Conservation (phyloP, 1,284 basidiomycete species). For the Leucoagaricus sp. region DNA sequence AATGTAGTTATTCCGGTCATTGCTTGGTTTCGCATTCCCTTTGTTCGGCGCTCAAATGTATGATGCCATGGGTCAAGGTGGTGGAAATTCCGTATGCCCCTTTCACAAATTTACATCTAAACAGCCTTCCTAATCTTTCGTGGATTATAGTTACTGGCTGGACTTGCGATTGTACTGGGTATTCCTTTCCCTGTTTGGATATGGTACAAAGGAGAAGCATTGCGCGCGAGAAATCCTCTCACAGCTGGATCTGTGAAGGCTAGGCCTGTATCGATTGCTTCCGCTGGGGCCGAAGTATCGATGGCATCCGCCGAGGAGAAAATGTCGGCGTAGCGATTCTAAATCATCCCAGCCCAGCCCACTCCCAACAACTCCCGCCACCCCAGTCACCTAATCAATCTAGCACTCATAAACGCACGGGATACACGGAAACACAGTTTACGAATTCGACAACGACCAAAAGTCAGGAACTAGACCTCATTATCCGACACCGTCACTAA, state of each 20-base stretch:
- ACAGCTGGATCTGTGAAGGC: slow-evolving; percentile 15
- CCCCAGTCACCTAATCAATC: too few relatives aligned
- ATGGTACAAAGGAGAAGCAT: slow-evolving; percentile 57
- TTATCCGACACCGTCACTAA: too few relatives aligned
- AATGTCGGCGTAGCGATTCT: too few relatives aligned
- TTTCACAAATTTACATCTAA: background rate
- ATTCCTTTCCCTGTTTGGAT: slow-evolving; percentile 70
- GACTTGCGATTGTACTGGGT: slow-evolving; percentile 47
- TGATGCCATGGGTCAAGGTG: slow-evolving; percentile 58
- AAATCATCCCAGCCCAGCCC: too few relatives aligned
- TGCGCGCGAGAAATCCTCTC: slow-evolving; percentile 32
- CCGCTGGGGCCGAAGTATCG: too few relatives aligned
- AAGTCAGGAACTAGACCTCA: too few relatives aligned
- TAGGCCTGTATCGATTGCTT: background rate
- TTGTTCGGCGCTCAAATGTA: slow-evolving; percentile 74
- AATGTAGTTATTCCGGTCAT: slow-evolving; percentile 61
- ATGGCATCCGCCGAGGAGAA: too few relatives aligned
- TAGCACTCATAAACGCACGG: too few relatives aligned
- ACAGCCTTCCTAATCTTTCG: slow-evolving; percentile 18
- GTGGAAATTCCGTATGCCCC: slow-evolving; percentile 54
- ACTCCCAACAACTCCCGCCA: too few relatives aligned
- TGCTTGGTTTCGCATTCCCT: slow-evolving; percentile 74
- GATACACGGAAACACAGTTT: too few relatives aligned
- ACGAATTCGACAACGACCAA: too few relatives aligned
- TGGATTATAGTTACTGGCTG: slow-evolving; percentile 31